Conservation (phyloP, 805 yeast genomes). For the Candida silvicultrix region DNA sequence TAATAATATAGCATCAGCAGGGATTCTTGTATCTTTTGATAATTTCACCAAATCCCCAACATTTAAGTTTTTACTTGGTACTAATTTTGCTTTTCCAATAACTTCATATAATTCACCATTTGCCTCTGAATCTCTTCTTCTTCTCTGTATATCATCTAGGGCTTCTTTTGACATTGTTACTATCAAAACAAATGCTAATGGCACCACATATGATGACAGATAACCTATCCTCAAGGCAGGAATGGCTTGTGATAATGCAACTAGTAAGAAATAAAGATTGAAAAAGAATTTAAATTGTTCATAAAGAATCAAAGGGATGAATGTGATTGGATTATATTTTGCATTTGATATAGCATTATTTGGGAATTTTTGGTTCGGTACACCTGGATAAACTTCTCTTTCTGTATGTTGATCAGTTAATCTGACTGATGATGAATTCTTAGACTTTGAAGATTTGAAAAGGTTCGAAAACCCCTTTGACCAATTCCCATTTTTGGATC, state of each 20-base stretch:
- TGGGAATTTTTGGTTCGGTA: slow-evolving; percentile 36
- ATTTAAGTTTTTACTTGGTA: slow-evolving; percentile 54
- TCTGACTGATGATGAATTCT: slow-evolving; percentile 12
- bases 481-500: slow-evolving; percentile 1
- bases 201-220: slow-evolving; percentile 86
- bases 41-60: slow-evolving; percentile 84
- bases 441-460: neutral
- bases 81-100: slow-evolving; percentile 36
- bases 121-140: slow-evolving; percentile 85
- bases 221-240: slow-evolving; percentile 92
- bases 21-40: slow-evolving; percentile 79
- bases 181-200: slow-evolving; percentile 83
- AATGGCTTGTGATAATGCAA: slow-evolving; percentile 88
- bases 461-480: neutral
- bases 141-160: slow-evolving; percentile 83
- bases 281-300: slow-evolving; percentile 97
- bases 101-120: slow-evolving; percentile 81
- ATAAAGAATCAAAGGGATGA: slow-evolving; percentile 81
- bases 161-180: slow-evolving; percentile 97
- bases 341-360: slow-evolving; percentile 90
- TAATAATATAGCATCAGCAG: slow-evolving; percentile 85
- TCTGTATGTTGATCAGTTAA: slow-evolving; percentile 26
- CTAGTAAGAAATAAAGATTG: slow-evolving; percentile 84
- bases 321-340: slow-evolving; percentile 82
- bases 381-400: slow-evolving; percentile 36